Evolutionary conservation across 306 rosid species (phyloP).

Genomic region (Pachyrhizus erosus): DNA sequence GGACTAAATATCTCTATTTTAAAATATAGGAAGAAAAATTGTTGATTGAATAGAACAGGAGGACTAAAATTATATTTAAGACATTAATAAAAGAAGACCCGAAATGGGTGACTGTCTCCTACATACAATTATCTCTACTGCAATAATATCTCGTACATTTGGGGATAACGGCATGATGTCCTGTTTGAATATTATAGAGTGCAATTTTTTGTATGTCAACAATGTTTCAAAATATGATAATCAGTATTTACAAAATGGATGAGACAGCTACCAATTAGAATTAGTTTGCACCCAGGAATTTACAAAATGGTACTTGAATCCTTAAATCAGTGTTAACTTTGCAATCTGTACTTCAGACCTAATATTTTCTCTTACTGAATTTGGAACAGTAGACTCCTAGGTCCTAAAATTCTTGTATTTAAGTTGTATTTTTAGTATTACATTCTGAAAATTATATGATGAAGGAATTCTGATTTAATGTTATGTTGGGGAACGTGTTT

Average conservation of each 20-base stretch:
- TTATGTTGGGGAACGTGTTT: background rate
- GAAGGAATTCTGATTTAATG: background rate
- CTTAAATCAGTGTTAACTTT: background rate
- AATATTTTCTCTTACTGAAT: background rate
- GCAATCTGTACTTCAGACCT: background rate
- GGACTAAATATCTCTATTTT: too few species aligned
- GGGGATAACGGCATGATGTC: slow-evolving; percentile 11
- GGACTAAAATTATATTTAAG: too few species aligned
- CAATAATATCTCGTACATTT: slow-evolving; percentile 22
- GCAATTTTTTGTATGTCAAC: background rate
- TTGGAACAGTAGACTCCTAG: background rate
- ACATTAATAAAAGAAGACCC: background rate
- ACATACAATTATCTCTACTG: background rate
- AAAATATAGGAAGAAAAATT: too few species aligned
- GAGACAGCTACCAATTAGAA: background rate
- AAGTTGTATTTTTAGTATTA: background rate
- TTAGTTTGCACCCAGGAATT: background rate
- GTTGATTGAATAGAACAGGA: too few species aligned
- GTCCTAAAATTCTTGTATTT: background rate
- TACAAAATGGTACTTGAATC: slow-evolving; percentile 15
- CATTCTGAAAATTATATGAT: background rate
- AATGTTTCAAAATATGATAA: background rate
- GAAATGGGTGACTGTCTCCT: background rate
- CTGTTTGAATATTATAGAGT: background rate
- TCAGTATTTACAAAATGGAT: background rate